phyloP scores from a whole-genome alignment of 352 stramenopile species.

The Phytophthora cactorum region DNA sequence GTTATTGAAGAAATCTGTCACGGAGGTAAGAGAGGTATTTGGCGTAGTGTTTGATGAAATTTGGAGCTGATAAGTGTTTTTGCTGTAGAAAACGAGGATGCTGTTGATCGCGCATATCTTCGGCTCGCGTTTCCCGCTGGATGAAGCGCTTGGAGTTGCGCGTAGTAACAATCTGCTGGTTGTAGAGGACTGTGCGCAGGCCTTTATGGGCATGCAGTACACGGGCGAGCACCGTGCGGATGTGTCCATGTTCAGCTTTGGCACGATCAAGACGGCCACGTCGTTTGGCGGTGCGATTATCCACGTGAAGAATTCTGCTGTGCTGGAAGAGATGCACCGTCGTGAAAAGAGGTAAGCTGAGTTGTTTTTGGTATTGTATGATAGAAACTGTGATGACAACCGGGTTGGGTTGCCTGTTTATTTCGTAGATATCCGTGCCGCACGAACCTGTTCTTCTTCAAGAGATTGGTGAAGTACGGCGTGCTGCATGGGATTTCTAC shows the following conservation, averaged over 20 bases:
- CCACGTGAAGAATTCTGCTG: slow-evolving; percentile 55
- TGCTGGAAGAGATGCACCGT: slow-evolving; percentile 74
- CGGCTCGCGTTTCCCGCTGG: slow-evolving; percentile 65
- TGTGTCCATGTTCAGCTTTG: slow-evolving; percentile 90
- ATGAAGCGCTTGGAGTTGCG: slow-evolving; percentile 58
- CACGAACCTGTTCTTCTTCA: slow-evolving; percentile 80
- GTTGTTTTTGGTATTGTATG: background rate
- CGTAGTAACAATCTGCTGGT: slow-evolving; percentile 59
- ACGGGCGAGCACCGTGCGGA: slow-evolving; percentile 66
- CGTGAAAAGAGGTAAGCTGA: slow-evolving; percentile 56
- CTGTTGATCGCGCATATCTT: slow-evolving; percentile 88
- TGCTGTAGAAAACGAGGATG: slow-evolving; percentile 58
- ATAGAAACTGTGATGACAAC: background rate
- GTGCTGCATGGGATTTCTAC: slow-evolving; percentile 73
- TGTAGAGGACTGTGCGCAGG: slow-evolving; percentile 85
- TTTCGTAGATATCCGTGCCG: slow-evolving; percentile 54
- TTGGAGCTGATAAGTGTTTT: slow-evolving; percentile 8
- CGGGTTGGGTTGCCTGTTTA: slow-evolving; percentile 1
- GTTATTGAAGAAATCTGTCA: slow-evolving; percentile 50
- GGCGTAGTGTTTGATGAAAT: background rate
- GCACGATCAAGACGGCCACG: slow-evolving; percentile 87
- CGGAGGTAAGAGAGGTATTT: slow-evolving; percentile 34
- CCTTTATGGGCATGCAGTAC: slow-evolving; percentile 70
- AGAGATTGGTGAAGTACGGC: slow-evolving; percentile 81
- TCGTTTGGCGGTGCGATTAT: slow-evolving; percentile 79